A percentile compares a stretch with the other conserved stretches of the same genome.
Conservation (phyloP, 805 yeast species). For the Jamesozyma spencerorum region DNA sequence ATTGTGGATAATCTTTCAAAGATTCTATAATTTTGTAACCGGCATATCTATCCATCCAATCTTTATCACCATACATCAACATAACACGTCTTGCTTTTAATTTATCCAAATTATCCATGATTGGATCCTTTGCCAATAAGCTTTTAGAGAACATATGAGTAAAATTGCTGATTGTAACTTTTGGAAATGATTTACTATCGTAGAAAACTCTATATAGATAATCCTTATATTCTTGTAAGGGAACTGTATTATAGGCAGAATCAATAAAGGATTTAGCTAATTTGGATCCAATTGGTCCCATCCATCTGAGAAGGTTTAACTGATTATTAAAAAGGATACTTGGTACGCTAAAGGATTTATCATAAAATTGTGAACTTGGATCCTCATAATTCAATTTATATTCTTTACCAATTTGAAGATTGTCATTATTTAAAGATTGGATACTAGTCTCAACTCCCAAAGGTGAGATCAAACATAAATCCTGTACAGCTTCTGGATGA, state of each 20-base stretch:
- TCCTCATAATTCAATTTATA: slow-evolving; percentile 31
- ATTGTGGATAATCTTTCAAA: slow-evolving; percentile 8
- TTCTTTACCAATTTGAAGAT: slow-evolving; percentile 8
- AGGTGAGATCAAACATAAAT: slow-evolving; percentile 59
- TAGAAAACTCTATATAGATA: slow-evolving; percentile 18
- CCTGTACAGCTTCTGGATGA: slow-evolving; percentile 45
- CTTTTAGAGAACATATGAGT: slow-evolving; percentile 24
- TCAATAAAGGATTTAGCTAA: slow-evolving; percentile 28
- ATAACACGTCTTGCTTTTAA: slow-evolving; percentile 33
- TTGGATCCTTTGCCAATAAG: slow-evolving; percentile 55
- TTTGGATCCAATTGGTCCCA: slow-evolving; percentile 36
- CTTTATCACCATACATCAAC: slow-evolving; percentile 54
- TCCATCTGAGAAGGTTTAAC: slow-evolving; percentile 40
- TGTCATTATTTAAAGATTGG: slow-evolving; percentile 40
- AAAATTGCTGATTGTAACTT: slow-evolving; percentile 19
- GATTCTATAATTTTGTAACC: slow-evolving; percentile 30
- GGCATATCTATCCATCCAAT: slow-evolving; percentile 61
- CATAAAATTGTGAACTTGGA: slow-evolving; percentile 33
- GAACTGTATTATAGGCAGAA: slow-evolving; percentile 24
- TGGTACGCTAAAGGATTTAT: slow-evolving; percentile 26
- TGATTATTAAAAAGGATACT: slow-evolving; percentile 27
- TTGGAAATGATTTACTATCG: slow-evolving; percentile 10
- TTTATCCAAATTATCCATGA: slow-evolving; percentile 44
- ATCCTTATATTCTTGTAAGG: slow-evolving; percentile 20
- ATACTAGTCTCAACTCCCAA: slow-evolving; percentile 70